Conservation (phyloP, 176 grass and related monocot species). For the Zizania latifolia region DNA sequence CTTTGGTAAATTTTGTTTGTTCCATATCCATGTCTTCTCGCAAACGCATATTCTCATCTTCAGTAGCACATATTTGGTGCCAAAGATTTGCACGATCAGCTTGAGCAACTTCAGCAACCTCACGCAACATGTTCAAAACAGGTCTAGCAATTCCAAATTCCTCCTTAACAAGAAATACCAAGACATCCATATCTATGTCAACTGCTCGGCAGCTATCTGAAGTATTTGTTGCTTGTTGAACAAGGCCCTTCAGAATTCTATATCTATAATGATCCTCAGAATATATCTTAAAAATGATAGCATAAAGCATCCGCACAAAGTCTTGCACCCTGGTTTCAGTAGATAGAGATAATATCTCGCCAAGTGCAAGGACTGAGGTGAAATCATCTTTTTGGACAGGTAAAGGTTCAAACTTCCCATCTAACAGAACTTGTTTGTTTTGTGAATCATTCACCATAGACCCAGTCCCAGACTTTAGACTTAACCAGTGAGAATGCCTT, state of each 20-base stretch:
- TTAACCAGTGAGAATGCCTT: slow-evolving; percentile 59
- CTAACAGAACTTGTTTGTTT: slow-evolving; percentile 45
- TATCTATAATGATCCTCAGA: slow-evolving; percentile 69
- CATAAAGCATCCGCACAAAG: slow-evolving; percentile 84
- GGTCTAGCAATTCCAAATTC: slow-evolving; percentile 62
- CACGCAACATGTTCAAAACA: slow-evolving; percentile 73
- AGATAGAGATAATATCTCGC: slow-evolving; percentile 79
- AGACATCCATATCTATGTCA: slow-evolving; percentile 94
- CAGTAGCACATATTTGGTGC: slow-evolving; percentile 74
- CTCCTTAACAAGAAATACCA: slow-evolving; percentile 88
- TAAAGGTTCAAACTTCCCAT: slow-evolving; percentile 49
- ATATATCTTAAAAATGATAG: slow-evolving; percentile 84
- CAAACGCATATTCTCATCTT: slow-evolving; percentile 87
- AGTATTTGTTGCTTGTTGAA: slow-evolving; percentile 78
- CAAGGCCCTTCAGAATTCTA: slow-evolving; percentile 88
- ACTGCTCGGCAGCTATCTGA: slow-evolving; percentile 60
- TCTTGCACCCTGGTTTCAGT: slow-evolving; percentile 57
- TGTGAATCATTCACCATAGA: slow-evolving; percentile 60
- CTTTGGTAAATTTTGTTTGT: slow-evolving; percentile 51
- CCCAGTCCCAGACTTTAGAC: slow-evolving; percentile 43
- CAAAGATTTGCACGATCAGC: slow-evolving; percentile 80
- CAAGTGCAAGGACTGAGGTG: slow-evolving; percentile 77
- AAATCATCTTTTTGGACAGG: slow-evolving; percentile 77
- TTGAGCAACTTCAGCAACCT: slow-evolving; percentile 78
- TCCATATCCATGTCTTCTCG: slow-evolving; percentile 70